A percentile compares a stretch with the other conserved stretches of the same genome.
These are phyloP conservation scores for Eremochloa ophiuroides DNA, from an alignment of 176 grass and related monocot species.

Conservation along the genomic window DNA sequence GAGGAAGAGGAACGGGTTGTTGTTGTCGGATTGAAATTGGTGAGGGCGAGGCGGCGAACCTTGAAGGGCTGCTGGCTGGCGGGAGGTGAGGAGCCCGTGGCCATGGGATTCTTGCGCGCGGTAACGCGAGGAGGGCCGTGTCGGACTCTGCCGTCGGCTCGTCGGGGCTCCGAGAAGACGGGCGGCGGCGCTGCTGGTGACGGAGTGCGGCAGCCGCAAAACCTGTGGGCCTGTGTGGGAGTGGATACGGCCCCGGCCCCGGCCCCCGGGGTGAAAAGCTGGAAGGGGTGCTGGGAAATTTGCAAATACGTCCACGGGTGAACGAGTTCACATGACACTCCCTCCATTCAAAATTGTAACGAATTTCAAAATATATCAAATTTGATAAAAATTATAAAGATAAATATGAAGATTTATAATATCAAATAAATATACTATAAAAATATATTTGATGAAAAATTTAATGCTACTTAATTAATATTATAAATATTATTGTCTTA, in stretches of 20 bases:
- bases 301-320: too few relatives aligned
- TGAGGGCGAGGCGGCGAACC: slow-evolving; percentile 11
- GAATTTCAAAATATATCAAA: too few relatives aligned
- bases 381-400: too few relatives aligned
- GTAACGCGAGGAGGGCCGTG: not conserved
- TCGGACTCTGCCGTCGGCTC: not conserved
- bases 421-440: too few relatives aligned
- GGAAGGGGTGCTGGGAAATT: not conserved
- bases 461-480: too few relatives aligned
- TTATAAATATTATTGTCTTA: too few relatives aligned
- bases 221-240: not conserved
- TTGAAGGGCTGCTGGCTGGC: slow-evolving; percentile 26
- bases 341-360: too few relatives aligned
- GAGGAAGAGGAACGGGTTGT: not conserved
- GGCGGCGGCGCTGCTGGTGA: not conserved
- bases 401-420: too few relatives aligned
- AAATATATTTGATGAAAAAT: too few relatives aligned
- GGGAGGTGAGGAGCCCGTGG: not conserved
- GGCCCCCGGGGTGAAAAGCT: not conserved
- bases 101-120: not conserved
- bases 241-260: not conserved
- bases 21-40: not conserved
- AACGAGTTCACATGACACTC: too few relatives aligned
- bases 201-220: not conserved
- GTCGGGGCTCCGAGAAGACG: not conserved